Evolutionary conservation across 2,329 filamentous ascomycete genomes (phyloP), one percentile per base, ranked within the genome.

Genomic region (Calonectria montana): DNA sequence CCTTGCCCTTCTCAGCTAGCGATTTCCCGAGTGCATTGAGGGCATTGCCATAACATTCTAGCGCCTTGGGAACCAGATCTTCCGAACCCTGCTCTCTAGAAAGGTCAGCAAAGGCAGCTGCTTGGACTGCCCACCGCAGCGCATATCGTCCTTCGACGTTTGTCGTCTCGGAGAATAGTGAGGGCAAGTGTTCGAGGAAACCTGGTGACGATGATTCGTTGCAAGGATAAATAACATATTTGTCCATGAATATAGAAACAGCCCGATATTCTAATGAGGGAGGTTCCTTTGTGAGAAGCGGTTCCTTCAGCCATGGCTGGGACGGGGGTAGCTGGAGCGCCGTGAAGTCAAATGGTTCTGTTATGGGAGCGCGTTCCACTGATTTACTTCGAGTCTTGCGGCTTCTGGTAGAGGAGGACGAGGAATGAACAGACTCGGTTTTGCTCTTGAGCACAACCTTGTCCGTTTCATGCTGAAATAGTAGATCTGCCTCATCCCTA

Each of bases 181-280:
- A 78, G 7, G 82, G 82, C 4, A 84, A 74, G 73, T 85, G 82
- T 69, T 85, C 83, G 1, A 85, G 78, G 59, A 86, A 86, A 2
- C 83, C 83, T 3, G 83, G 79, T 4, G 80, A 79, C 1, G 83
- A 84, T 25, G 74, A 80, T 48, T 83, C 76, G 18, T 77, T 81
- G 66, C 82, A 82, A 2, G 84, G 84, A 35, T 83, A 81, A 5
- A 85, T 69, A 21, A 85, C 82, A 66, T 82, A 85, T 55, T 81
- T 84, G n/a, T 82, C 81, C 53, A 85, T 80, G 65, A 85, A 85
- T 0, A 67, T 47, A 21, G 78, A 71, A 7, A 82, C 78, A 3
- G 78, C 80, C 35, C 75, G 73, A 13, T 85, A 79, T 67, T 83
- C 79, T 5, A 70, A 21, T 2, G 71, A 43, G 6, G 55, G 16